Evolutionary conservation across 768 basidiomycete species (phyloP).

Genomic region (Kwoniella pini): DNA sequence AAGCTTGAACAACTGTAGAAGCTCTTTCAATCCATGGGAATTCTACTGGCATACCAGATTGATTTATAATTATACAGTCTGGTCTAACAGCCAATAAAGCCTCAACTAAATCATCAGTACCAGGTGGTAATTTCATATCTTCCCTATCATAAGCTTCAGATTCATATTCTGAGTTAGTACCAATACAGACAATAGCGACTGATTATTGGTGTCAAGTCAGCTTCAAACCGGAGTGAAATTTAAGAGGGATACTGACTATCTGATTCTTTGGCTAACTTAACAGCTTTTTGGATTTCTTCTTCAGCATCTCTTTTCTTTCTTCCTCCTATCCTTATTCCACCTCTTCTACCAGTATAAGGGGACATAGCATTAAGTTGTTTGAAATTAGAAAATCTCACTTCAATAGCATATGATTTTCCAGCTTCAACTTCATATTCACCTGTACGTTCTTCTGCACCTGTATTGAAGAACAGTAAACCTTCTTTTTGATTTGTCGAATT

Average conservation of each 20-base stretch:
- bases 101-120: conserved; percentile 39
- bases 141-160: conserved; percentile 73
- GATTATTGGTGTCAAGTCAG: not conserved
- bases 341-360: conserved; percentile 41
- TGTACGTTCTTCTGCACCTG: conserved; percentile 31
- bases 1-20: conserved; percentile 62
- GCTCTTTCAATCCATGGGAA: conserved; percentile 70
- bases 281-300: conserved; percentile 44
- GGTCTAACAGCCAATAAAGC: conserved; percentile 42
- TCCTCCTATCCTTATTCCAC: conserved; percentile 45
- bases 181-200: conserved; percentile 62
- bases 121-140: conserved; percentile 58
- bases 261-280: conserved; percentile 55
- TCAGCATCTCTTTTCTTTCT: conserved; percentile 27
- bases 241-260: conserved; percentile 54
- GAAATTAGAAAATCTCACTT: conserved; percentile 48
- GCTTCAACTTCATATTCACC: conserved; percentile 26
- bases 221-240: not conserved
- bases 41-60: conserved; percentile 58
- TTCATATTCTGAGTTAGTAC: conserved; percentile 71
- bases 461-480: conserved; percentile 35
- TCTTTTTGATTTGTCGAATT: conserved; percentile 40
- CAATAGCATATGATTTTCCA: conserved; percentile 27
- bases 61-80: conserved; percentile 38
- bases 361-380: conserved; percentile 43